Percentiles rank a stretch among this genome's conserved stretches.
phyloP scores from a whole-genome alignment of 768 basidiomycete genomes.

The Leccinum sublutescens region DNA sequence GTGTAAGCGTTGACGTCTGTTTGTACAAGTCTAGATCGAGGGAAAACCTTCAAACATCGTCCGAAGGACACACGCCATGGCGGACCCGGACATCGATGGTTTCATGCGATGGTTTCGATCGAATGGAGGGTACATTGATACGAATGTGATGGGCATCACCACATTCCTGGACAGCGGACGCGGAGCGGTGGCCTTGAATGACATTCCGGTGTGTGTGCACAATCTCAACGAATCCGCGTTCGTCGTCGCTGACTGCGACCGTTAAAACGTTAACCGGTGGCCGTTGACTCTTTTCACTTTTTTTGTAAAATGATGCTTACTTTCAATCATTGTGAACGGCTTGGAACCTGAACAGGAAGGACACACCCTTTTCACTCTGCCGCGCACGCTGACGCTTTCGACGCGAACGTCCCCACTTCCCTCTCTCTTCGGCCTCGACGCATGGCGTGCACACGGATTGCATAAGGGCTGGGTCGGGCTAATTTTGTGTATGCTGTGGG shows the following conservation, averaged over 20 bases:
- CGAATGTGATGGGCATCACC: constrained; percentile 43
- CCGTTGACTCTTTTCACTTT: neutral
- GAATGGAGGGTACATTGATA: constrained; percentile 52
- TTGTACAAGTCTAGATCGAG: constrained; percentile 1
- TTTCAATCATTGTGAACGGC: neutral
- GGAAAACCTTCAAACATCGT: neutral
- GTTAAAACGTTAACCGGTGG: neutral
- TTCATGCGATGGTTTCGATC: constrained; percentile 62
- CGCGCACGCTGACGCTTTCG: constrained; percentile 73
- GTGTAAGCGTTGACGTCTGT: constrained; percentile 1
- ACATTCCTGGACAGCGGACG: constrained; percentile 56
- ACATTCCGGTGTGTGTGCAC: constrained; percentile 60
- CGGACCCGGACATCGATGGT: constrained; percentile 18
- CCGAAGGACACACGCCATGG: neutral
- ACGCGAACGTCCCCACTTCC: constrained; percentile 73
- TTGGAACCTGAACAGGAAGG: constrained; percentile 52
- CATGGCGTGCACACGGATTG: constrained; percentile 62
- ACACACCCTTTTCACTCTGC: constrained; percentile 77
- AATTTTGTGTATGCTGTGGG: constrained; percentile 97
- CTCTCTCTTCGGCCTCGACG: constrained; percentile 50
- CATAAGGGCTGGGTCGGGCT: constrained; percentile 81
- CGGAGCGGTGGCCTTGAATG: constrained; percentile 69
- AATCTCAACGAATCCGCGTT: neutral
- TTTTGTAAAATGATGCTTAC: neutral
- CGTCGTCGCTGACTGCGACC: too few species aligned